Conservation (phyloP, 176 grass and related monocot genomes). For the Hsuehochloa calcarea region DNA sequence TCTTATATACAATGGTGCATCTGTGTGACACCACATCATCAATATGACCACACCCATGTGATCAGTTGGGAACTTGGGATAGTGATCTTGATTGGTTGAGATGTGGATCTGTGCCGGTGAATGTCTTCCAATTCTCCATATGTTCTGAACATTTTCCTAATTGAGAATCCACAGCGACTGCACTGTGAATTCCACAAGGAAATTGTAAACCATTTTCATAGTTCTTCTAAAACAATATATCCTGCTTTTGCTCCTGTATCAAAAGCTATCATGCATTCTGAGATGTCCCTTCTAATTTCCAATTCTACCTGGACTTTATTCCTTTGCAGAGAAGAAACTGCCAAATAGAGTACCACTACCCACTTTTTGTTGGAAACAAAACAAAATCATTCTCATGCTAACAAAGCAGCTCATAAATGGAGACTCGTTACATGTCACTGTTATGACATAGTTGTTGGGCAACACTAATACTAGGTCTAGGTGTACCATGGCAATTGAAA, state of each 20-base stretch:
- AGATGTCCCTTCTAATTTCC: not conserved
- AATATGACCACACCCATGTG: too few species aligned
- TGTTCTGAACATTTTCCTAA: too few species aligned
- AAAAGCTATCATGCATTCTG: not conserved
- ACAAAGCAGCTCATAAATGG: constrained; percentile 21
- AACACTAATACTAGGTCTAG: not conserved
- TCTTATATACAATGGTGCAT: too few species aligned
- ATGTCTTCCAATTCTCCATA: too few species aligned
- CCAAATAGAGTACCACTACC: not conserved
- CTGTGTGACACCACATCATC: too few species aligned
- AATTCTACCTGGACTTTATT: not conserved
- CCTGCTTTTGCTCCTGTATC: not conserved
- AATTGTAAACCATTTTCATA: not conserved
- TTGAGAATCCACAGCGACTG: not conserved
- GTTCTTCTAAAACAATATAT: not conserved
- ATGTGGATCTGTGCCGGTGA: too few species aligned
- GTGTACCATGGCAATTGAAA: not conserved
- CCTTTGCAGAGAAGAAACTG: not conserved
- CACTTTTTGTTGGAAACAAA: not conserved
- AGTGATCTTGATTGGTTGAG: too few species aligned
- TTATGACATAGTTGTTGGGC: constrained; percentile 19
- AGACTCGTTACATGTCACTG: constrained; percentile 25
- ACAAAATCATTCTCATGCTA: not conserved
- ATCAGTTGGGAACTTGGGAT: too few species aligned
- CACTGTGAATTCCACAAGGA: not conserved